phyloP scores from a whole-genome alignment of 148 eudicot species.

The Persicaria maculosa region DNA sequence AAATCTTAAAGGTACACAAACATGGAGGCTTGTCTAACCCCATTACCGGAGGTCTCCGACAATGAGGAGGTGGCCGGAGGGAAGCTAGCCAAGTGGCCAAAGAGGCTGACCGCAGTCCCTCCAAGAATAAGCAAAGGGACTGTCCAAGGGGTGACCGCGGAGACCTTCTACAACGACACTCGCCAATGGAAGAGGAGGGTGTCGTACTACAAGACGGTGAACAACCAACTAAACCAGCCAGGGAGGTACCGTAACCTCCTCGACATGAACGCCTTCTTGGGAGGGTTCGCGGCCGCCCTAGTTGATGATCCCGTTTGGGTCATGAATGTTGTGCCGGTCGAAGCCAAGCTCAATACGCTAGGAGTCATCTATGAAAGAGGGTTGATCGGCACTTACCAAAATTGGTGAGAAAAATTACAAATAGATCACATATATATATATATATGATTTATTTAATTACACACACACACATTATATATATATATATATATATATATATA shows the following conservation, averaged over 20 bases:
- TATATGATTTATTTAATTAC: too few relatives aligned
- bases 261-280: conserved; percentile 77
- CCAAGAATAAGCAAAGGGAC: conserved; percentile 57
- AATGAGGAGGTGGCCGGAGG: conserved; percentile 53
- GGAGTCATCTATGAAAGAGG: conserved; percentile 76
- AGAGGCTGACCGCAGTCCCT: conserved; percentile 42
- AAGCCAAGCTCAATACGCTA: conserved; percentile 67
- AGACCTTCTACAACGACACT: conserved; percentile 37
- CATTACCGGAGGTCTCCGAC: conserved; percentile 47
- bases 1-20: conserved; percentile 58
- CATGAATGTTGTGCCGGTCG: conserved; percentile 77
- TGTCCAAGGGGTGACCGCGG: conserved; percentile 37
- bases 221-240: conserved; percentile 47
- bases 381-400: conserved; percentile 77
- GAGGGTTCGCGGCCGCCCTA: conserved; percentile 84
- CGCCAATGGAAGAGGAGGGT: conserved; percentile 58
- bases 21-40: conserved; percentile 57
- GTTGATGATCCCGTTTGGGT: conserved; percentile 68
- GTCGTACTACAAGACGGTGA: conserved; percentile 59
- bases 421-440: not conserved
- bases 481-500: not conserved
- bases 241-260: conserved; percentile 74
- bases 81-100: conserved; percentile 59
- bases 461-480: too few relatives aligned
- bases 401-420: conserved; percentile 31